Evolutionary conservation across 805 yeast genomes (phyloP), one percentile per base, ranked within the genome.

Genomic region (Saccharomycopsis babjevae): DNA sequence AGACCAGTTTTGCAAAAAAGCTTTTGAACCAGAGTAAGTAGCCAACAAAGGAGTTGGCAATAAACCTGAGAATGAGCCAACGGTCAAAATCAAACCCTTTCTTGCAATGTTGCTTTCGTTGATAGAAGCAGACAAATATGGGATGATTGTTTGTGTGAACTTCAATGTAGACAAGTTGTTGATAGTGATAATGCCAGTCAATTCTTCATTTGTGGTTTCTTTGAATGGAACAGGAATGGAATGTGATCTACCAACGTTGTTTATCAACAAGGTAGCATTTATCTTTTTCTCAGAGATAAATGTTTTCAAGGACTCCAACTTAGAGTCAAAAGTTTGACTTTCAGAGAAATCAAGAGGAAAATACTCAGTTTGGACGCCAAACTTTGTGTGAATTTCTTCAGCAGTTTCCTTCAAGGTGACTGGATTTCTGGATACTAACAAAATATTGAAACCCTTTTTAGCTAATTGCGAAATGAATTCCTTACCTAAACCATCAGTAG

Each of bases 51-150:
- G 98, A 13, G 97, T 86, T 60, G 99, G 98, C 56, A 89, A 78
- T 67, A 92, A 79, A 3, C 98, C 99, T 59, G 97, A 96, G 70
- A 94, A 93, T 3, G 98, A 93, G 54, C 98, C 97, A 97, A 94
- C 89, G 36, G 94, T 91, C 67, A 94, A 77, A 62, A 94, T 82
- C 68, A 94, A 80, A 46, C 96, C 97, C 64, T 82, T 80, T 61
- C 77, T 75, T 50, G 70, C 66, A 3, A 68, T 61, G 28, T 69
- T 67, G 43, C 75, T 68, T 28, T 71, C 67, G 50, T 75, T 74
- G 30, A 83, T 78, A 50, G 88, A 81, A 16, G 77, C 74, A 42
- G 78, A 72, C 67, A 94, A 84, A n/a, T 75, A 69, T 55, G 97
- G 97, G 4, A 85, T 78, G 34, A 91, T 81, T n/a, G 82, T 73